Evolutionary conservation across 495 filamentous ascomycete genomes (phyloP), one percentile per base, ranked within the genome.

Genomic region (Darksidea phi): DNA sequence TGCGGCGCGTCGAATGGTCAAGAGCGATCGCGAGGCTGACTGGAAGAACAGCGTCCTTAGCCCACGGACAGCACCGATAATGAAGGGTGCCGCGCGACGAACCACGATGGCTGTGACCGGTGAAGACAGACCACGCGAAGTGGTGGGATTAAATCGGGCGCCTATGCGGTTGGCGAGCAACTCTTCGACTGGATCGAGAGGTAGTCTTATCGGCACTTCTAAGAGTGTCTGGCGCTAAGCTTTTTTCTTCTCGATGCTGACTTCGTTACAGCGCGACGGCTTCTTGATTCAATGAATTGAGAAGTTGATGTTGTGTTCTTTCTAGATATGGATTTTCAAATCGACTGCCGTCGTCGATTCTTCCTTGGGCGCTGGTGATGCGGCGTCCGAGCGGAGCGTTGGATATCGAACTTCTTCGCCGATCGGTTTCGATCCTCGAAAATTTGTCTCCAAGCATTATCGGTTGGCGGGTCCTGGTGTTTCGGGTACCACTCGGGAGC

Each of bases 1-100:
- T 17, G 86, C 88, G 58, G 86, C 87, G 7, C 77, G 87, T 28
- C 76, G 87, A 13, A 88, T 90, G 85, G 84, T 85, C 21, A 86
- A 82, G 73, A 81, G 78, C 54, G 85, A 87, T 23, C 83, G 83
- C 56, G 85, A 86, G 34, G 60, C 53, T 24, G 66, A 80, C 56
- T 74, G 68, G 67, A 83, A 80, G 50, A 76, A 73, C 26, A 80
- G 79, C 48, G 85, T 89, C 15, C 72, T 90, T 48, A 86, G 85
- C 53, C 86, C 87, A 47, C 77, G 85, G 13, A 80, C 82, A 20
- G 73, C 83, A n/a, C 82, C 85, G 1, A 77, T 90, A n/a, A 79
- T 83, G 70, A 88, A 88, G 68, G 74, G 77, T 1, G 61, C 61
- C 15, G 48, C 63, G 48, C 48, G 67, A 25, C 49, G 67, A 12